phyloP scores from a whole-genome alignment of 2,329 filamentous ascomycete species.

The Penicillium sp. region DNA sequence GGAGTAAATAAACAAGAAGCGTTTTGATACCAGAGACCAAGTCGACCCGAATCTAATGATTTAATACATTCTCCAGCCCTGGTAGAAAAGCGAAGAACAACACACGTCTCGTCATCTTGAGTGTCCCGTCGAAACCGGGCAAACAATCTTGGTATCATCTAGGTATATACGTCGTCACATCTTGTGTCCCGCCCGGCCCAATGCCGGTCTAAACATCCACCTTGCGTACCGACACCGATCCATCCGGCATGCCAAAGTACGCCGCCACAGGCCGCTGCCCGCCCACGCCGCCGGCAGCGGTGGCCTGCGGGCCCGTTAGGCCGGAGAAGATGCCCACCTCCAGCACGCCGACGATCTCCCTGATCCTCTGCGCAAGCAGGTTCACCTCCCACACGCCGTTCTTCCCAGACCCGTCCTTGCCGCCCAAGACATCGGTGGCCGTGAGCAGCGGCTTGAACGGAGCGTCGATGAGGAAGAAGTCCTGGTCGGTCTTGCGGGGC shows the following conservation, averaged over 20 bases:
- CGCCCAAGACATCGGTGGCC: conserved; percentile 52
- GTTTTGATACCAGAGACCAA: conserved; percentile 21
- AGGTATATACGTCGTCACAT: conserved; percentile 14
- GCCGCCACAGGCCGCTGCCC: conserved; percentile 90
- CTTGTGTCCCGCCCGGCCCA: background rate
- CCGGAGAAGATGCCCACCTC: conserved; percentile 91
- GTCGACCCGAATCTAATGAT: conserved; percentile 20
- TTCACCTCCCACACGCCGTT: conserved; percentile 78
- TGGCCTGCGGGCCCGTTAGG: conserved; percentile 69
- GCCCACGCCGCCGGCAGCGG: conserved; percentile 59
- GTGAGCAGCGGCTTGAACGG: conserved; percentile 74
- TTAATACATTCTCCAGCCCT: conserved; percentile 1
- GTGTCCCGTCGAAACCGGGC: conserved; percentile 1
- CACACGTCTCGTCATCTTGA: conserved; percentile 10
- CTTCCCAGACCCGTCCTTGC: conserved; percentile 53
- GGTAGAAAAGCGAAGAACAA: background rate
- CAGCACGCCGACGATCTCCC: conserved; percentile 78
- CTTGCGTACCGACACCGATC: conserved; percentile 58
- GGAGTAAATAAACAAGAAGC: conserved; percentile 5
- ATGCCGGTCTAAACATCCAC: conserved; percentile 27
- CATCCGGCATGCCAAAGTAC: conserved; percentile 89
- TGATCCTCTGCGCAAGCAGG: conserved; percentile 68
- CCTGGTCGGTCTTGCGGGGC: conserved; percentile 80
- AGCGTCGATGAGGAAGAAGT: conserved; percentile 87
- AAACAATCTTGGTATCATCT: conserved; percentile 26